phyloP scores from a whole-genome alignment of 1,284 basidiomycete species.

The Pascua guehoae region DNA sequence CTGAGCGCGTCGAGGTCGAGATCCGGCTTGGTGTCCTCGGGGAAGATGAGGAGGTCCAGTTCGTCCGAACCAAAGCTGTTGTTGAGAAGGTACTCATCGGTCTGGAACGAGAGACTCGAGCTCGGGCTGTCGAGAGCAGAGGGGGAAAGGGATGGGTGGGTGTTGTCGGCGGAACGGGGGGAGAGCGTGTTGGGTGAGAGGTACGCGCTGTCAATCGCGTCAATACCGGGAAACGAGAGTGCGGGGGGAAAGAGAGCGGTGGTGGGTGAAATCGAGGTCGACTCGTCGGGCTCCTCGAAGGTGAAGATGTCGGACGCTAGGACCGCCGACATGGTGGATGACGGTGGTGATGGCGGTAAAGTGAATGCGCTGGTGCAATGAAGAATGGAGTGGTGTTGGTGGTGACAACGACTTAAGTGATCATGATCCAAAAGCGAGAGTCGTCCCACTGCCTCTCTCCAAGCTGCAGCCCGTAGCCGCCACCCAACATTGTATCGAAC shows the following conservation, averaged over 20 bases:
- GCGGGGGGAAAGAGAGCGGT: constrained; percentile 27
- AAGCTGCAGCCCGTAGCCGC: too few species aligned
- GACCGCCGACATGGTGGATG: constrained; percentile 15
- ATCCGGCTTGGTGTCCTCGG: constrained; percentile 19
- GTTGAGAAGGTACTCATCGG: constrained; percentile 37
- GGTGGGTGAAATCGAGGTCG: constrained; percentile 20
- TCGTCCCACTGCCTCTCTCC: too few species aligned
- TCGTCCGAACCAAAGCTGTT: constrained; percentile 28
- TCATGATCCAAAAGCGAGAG: too few species aligned
- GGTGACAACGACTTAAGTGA: not conserved
- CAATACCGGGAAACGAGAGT: constrained; percentile 21
- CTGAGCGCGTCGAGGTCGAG: not conserved
- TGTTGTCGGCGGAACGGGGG: constrained; percentile 11
- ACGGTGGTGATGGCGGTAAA: not conserved
- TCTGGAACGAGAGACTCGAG: constrained; percentile 30
- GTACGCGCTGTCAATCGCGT: constrained; percentile 10
- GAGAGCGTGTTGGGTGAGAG: constrained; percentile 14
- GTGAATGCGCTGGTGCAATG: not conserved
- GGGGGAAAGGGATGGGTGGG: constrained; percentile 28
- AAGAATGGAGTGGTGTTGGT: not conserved
- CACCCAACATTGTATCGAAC: too few species aligned
- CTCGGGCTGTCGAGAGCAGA: constrained; percentile 32
- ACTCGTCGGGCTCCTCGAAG: constrained; percentile 21
- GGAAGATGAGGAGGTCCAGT: constrained; percentile 37
- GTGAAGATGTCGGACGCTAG: constrained; percentile 19